Evolutionary conservation across 805 yeast genomes (phyloP).

Genomic region (Priceomyces medius): DNA sequence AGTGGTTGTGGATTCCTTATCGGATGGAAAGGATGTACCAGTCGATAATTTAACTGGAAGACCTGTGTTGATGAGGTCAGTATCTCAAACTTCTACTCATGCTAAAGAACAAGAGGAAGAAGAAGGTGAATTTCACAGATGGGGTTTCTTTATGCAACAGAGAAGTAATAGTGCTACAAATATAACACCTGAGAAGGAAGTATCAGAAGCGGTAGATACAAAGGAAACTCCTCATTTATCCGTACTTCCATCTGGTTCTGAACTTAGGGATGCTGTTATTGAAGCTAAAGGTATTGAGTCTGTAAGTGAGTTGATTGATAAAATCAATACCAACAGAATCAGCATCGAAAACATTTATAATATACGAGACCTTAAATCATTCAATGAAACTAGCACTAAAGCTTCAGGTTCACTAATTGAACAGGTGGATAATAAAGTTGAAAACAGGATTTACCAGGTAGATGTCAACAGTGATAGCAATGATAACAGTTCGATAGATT

Average conservation of each 20-base stretch:
- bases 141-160: constrained; percentile 79
- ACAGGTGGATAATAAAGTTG: not conserved
- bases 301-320: constrained; percentile 63
- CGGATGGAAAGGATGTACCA: constrained; percentile 51
- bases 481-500: constrained; percentile 30
- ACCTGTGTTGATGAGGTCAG: constrained; percentile 63
- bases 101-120: constrained; percentile 82
- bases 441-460: not conserved
- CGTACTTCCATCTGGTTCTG: constrained; percentile 53
- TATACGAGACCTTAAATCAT: constrained; percentile 1
- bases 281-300: constrained; percentile 74
- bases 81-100: constrained; percentile 63
- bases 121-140: constrained; percentile 88
- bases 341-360: constrained; percentile 51
- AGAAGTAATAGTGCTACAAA: constrained; percentile 32
- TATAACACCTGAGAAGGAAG: constrained; percentile 4
- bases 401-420: not conserved
- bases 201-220: constrained; percentile 6
- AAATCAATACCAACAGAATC: constrained; percentile 55
- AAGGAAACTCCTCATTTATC: constrained; percentile 30
- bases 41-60: constrained; percentile 70
- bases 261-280: constrained; percentile 59
- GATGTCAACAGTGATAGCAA: constrained; percentile 6
- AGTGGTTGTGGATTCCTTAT: constrained; percentile 65
- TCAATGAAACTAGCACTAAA: not conserved